Conservation (phyloP, 805 yeast species). For the Pichia nanzhaoensis region DNA sequence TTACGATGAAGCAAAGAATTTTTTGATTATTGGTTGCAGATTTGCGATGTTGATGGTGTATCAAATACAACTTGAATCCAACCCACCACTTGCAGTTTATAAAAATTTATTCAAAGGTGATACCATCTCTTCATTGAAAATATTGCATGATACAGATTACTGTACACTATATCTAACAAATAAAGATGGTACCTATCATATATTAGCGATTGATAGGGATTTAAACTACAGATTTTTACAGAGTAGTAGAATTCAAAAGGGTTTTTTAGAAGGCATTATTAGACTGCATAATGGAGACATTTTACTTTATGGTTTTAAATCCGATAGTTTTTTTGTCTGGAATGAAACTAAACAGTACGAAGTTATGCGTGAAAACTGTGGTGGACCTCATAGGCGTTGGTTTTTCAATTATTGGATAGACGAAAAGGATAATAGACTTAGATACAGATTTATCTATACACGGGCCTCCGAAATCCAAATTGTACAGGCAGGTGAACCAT, state of each 20-base stretch:
- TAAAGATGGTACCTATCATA: conserved; percentile 60
- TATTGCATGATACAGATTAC: conserved; percentile 25
- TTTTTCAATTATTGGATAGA: conserved; percentile 31
- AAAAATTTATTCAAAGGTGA: conserved; percentile 58
- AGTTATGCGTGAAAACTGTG: conserved; percentile 65
- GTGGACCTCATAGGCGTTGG: conserved; percentile 92
- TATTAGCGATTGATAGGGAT: conserved; percentile 26
- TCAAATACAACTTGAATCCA: conserved; percentile 26
- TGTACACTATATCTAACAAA: conserved; percentile 40
- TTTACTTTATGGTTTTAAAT: conserved; percentile 74
- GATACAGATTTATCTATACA: conserved; percentile 49
- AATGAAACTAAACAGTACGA: conserved; percentile 75
- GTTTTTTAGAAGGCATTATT: conserved; percentile 74
- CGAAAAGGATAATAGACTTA: conserved; percentile 16
- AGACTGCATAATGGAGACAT: conserved; percentile 36
- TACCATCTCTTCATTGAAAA: conserved; percentile 51
- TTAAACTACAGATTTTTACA: conserved; percentile 13
- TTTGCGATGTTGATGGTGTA: conserved; percentile 59
- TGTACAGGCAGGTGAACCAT: conserved; percentile 26
- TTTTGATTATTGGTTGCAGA: conserved; percentile 63
- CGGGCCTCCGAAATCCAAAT: conserved; percentile 46
- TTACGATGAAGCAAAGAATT: conserved; percentile 32
- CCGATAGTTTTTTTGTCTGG: conserved; percentile 71
- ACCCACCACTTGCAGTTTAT: conserved; percentile 28
- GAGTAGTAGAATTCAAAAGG: conserved; percentile 61